Evolutionary conservation across 805 yeast species (phyloP), one percentile per base, ranked within the genome.

Genomic region (Clavispora fructus): DNA sequence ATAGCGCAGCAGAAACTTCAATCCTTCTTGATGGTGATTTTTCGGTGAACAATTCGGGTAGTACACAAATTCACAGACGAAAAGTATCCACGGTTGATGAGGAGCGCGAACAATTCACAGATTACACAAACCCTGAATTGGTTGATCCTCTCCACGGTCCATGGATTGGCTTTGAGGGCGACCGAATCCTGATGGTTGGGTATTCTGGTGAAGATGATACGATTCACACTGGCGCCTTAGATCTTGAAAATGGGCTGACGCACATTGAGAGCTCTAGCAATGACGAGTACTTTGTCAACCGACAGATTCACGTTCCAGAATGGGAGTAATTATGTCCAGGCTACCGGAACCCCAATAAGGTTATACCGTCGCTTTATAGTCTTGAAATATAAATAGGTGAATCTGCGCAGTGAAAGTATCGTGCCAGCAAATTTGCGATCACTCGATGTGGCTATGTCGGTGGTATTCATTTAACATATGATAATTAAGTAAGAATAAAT

Each of bases 151-250:
- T 78, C 46, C 69, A 78, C 52, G 83, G 83, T 0, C 80, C 83
- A 8, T 73, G 82, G 77, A 64, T 78, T 23, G 83, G 82, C 10
- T 79, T 79, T 52, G 74, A 71, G 30, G 82, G 82, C 0, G 79
- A 79, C 51, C 64, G 62, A 44, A 67, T 78, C 11, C 71, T 75
- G 40, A 64, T 67, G 58, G 62, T 75, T 16, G 66, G 69, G 28
- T 71, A 55, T 44, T 53, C 59, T 17, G 41, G 42, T 14, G 50
- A 30, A 10, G 45, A 35, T 11, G 13, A 39, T 17, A 16, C 48
- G 7, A 16, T 41, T n/a, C 42, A 42, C 17, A 49, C 40, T 13
- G 23, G 19, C 38, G 59, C 50, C 35, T 30, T 59, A 27, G 68
- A 59, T 45, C 49, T 44, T 12, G 67, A 63, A 2, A 17, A 25